A percentile compares a stretch with the other conserved stretches of the same genome.
Evolutionary conservation across 2,329 filamentous ascomycete genomes (phyloP).

Genomic region (Sphaerulina musiva): DNA sequence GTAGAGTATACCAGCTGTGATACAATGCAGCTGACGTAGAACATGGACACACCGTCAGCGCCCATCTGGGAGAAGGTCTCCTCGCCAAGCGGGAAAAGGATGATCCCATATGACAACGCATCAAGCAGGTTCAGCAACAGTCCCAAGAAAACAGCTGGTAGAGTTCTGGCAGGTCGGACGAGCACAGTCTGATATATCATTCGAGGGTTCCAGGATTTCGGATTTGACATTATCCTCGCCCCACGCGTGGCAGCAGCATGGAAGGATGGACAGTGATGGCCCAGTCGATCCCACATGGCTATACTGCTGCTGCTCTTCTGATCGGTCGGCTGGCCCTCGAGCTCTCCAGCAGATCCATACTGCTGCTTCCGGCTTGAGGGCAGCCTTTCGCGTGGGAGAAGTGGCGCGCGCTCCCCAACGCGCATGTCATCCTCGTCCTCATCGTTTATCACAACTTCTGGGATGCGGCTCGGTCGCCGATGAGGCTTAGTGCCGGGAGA

Average conservation of each 20-base stretch:
- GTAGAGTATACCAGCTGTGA: slow-evolving; percentile 86
- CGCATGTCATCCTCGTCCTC: slow-evolving; percentile 21
- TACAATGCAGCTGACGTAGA: slow-evolving; percentile 95
- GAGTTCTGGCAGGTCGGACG: slow-evolving; percentile 59
- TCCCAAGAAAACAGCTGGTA: slow-evolving; percentile 84
- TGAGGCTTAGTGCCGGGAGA: neutral
- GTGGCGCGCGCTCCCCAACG: slow-evolving; percentile 29
- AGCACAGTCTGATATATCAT: slow-evolving; percentile 59
- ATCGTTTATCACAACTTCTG: slow-evolving; percentile 28
- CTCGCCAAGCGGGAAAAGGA: slow-evolving; percentile 79
- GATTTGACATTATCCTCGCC: slow-evolving; percentile 45
- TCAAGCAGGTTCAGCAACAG: slow-evolving; percentile 88
- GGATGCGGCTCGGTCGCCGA: slow-evolving; percentile 13
- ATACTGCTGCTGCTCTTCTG: neutral
- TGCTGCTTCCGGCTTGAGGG: slow-evolving; percentile 20
- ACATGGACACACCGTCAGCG: slow-evolving; percentile 93
- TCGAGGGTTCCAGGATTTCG: slow-evolving; percentile 65
- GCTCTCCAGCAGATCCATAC: slow-evolving; percentile 21
- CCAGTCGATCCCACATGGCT: slow-evolving; percentile 28
- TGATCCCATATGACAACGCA: slow-evolving; percentile 90
- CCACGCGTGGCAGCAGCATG: slow-evolving; percentile 10
- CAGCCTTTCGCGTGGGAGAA: slow-evolving; percentile 33
- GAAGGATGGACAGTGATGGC: slow-evolving; percentile 28
- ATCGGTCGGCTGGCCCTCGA: slow-evolving; percentile 21
- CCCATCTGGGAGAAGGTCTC: slow-evolving; percentile 79